Base-by-base conservation (phyloP, 2,329 filamentous ascomycete species). In the Sclerotiophoma versabilis region DNA sequence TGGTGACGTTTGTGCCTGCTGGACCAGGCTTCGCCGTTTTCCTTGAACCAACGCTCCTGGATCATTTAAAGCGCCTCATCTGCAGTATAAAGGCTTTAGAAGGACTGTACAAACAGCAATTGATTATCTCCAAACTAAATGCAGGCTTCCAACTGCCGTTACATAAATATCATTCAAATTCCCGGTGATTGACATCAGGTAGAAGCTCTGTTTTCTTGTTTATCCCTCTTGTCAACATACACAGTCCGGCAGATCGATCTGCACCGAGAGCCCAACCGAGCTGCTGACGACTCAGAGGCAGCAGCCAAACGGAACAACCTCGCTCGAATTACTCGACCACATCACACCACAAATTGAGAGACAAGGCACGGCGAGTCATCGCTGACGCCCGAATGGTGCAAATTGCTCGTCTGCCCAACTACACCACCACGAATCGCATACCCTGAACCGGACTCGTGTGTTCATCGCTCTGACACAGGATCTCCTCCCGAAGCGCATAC, bases 51-150 rank as follows among this genome's bases (percentile, higher is more conserved):
- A 29, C 20, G 43, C 17, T 20, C 32, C 27, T 42, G 25, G 30
- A 41, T 38, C 9, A 33, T 50, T 36, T 12, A 14, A 42, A 41
- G 47, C 44, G 49, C 33, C 37, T 48, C 27, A 49, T 47, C 48
- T 46, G 49, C 54, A 62, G 38, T 32, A 61, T 63, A 62, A 59
- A 66, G 51, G 48, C 56, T 56, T 49, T 62, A 65, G 64, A 65
- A 53, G 52, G 57, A 54, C 55, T 57, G 58, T 60, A 59, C 33
- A 54, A 46, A 57, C 57, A 57, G 53, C 46, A 58, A 61, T 60
- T 55, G 43, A 64, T 62, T 49, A 39, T 58, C 54, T 48, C 27
- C n/a, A 34, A 19, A 8, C 34, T 14, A 29, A 15, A 27, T 14
- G 27, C 15, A 33, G 11, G 11, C 30, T 11, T 15, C 5, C 12